These are phyloP conservation scores for Beauveria sp. DNA, from an alignment of 2,329 filamentous ascomycete species.

Conservation along the genomic window DNA sequence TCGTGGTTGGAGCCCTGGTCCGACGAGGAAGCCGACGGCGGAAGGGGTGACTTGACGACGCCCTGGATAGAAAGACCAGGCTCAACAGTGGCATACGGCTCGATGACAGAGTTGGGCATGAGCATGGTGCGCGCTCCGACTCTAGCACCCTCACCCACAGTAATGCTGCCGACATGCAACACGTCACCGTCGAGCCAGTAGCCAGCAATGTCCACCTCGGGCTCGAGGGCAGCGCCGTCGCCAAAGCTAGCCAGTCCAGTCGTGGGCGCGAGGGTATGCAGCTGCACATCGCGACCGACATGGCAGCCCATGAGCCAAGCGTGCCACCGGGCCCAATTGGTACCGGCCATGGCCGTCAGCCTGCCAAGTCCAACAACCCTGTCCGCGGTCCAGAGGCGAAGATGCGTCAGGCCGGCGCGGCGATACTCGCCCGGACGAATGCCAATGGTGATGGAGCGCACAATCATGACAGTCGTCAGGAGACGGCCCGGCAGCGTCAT, in stretches of 20 bases:
- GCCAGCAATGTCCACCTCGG: conserved; percentile 16
- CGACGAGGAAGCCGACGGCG: not conserved
- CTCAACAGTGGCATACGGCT: conserved; percentile 14
- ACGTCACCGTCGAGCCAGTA: conserved; percentile 19
- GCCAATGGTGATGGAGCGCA: conserved; percentile 12
- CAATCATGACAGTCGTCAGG: conserved; percentile 11
- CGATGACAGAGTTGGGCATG: conserved; percentile 15
- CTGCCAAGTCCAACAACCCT: conserved; percentile 11
- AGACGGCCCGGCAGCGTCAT: conserved; percentile 14
- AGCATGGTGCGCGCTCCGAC: conserved; percentile 16
- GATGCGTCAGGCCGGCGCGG: conserved; percentile 14
- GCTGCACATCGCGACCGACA: conserved; percentile 15
- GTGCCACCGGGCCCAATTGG: conserved; percentile 15
- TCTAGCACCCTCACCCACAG: conserved; percentile 14
- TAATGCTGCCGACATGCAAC: conserved; percentile 15
- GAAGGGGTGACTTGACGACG: conserved; percentile 3
- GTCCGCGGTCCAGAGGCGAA: conserved; percentile 16
- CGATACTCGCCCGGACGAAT: conserved; percentile 15
- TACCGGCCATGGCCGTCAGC: conserved; percentile 13
- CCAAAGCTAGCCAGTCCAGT: conserved; percentile 17
- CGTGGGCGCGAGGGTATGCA: conserved; percentile 14
- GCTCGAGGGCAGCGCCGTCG: conserved; percentile 15
- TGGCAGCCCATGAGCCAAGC: conserved; percentile 16
- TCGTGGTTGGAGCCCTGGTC: not conserved
- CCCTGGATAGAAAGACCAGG: conserved; percentile 14